Evolutionary conservation across 345 rosid species (phyloP).

Genomic region (Streptanthus diversifolius): DNA sequence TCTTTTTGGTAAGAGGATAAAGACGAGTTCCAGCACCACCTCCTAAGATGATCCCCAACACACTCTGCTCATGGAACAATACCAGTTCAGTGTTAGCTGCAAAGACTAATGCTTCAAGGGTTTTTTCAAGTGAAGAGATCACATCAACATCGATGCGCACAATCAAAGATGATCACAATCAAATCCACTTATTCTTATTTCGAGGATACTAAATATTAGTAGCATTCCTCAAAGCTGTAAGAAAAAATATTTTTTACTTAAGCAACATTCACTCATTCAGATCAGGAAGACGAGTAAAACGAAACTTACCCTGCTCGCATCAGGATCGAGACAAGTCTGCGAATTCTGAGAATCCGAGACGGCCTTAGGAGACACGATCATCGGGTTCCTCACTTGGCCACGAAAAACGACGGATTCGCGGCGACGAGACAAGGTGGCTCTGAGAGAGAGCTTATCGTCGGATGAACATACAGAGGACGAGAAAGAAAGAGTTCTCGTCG

Average conservation of each 20-base stretch:
- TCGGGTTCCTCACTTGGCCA: constrained; percentile 35
- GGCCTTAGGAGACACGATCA: constrained; percentile 67
- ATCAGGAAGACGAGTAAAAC: background rate
- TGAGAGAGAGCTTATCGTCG: constrained; percentile 41
- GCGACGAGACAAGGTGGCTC: constrained; percentile 1
- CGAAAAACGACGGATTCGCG: background rate
- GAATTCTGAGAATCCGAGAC: constrained; percentile 87
- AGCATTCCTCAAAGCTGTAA: background rate
- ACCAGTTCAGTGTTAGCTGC: background rate
- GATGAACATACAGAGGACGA: constrained; percentile 43
- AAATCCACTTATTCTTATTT: background rate
- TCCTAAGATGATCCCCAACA: constrained; percentile 87
- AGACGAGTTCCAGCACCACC: constrained; percentile 97
- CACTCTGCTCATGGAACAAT: constrained; percentile 54
- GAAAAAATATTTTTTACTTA: background rate
- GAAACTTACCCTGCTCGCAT: constrained; percentile 79
- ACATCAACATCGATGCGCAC: background rate
- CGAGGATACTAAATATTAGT: background rate
- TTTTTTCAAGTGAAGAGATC: background rate
- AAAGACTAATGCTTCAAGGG: background rate
- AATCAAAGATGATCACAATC: background rate
- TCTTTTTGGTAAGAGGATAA: constrained; percentile 90
- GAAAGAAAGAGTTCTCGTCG: constrained; percentile 42
- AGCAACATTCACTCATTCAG: background rate
- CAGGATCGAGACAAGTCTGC: constrained; percentile 97